Base-by-base conservation (phyloP, 192 early-diverging fungal species). In the Backusella circina region DNA sequence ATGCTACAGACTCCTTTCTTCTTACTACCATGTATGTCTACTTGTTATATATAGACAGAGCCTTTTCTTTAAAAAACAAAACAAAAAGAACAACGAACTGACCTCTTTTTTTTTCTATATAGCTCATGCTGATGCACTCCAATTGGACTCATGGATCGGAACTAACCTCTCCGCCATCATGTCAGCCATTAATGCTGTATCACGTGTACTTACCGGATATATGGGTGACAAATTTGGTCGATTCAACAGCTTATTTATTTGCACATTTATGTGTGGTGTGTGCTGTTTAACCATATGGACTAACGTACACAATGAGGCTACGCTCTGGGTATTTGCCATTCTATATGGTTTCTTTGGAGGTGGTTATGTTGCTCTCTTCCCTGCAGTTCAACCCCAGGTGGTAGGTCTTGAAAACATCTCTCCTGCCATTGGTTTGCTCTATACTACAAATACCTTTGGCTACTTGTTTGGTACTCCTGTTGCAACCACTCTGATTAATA, bases 311-410 rank as follows among this genome's bases (percentile, higher is more conserved):
- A 78, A 77, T 33, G 74, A 82, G 16, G 73, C 71, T 9, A 79
- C 77, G 1, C 57, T 87, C 13, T 79, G 77, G 32, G 72, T 75
- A 12, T 87, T 87, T 70, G 80, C 81, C 37, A 65, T 84, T 3
- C 65, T 78, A 1, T 87, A 85, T 66, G 86, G 86, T 33, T 73
- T 87, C 13, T 83, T 83, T 57, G 84, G 84, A 12, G 86, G 86
- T 65, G 86, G 80, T 0, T 87, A 86, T 61, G 67, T 80, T 36
- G 81, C 80, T n/a, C 74, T 84, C 3, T 84, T 82, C 65, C 80
- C 80, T 1, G 76, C 79, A 0, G 80, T 82, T 1, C 78, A 78
- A 1, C 80, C 83, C 21, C 73, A 84, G 32, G 66, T 84, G 1
- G 77, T 84, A 32, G 83, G 83, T 2, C 31, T 84, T 13, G 83